Evolutionary conservation across 1,284 basidiomycete species (phyloP).

Genomic region (Hemileccinum hortonii): DNA sequence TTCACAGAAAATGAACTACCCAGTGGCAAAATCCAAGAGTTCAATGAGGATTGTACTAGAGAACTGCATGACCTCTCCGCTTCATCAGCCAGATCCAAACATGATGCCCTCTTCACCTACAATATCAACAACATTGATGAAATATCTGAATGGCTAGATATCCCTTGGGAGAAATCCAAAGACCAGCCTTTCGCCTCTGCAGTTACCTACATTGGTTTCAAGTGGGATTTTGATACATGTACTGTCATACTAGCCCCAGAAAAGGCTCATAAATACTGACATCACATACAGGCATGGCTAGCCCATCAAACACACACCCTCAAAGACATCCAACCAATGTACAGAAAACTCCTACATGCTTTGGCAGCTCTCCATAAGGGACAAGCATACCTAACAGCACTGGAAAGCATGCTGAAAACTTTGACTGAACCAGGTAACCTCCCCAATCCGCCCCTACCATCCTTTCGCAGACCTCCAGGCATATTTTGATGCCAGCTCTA

Average conservation of each 20-base stretch:
- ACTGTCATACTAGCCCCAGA: background rate
- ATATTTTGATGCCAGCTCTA: background rate
- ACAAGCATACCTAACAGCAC: conserved; percentile 5
- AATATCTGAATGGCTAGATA: background rate
- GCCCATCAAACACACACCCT: background rate
- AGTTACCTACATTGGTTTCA: conserved; percentile 6
- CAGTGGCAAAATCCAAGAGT: too few relatives aligned
- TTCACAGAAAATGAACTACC: too few relatives aligned
- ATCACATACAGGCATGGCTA: background rate
- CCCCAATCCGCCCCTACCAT: too few relatives aligned
- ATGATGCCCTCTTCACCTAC: conserved; percentile 1
- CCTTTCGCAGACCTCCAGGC: too few relatives aligned
- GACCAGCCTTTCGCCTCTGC: conserved; percentile 6
- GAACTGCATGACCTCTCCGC: too few relatives aligned
- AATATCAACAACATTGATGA: background rate
- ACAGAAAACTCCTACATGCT: conserved; percentile 5
- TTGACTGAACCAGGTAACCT: too few relatives aligned
- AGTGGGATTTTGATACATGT: background rate
- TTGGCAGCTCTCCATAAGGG: background rate
- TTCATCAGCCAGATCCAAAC: too few relatives aligned
- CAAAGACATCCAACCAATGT: conserved; percentile 1
- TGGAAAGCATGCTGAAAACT: conserved; percentile 11
- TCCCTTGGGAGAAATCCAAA: conserved; percentile 14
- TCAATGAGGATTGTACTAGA: too few relatives aligned
- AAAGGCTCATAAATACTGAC: background rate